These are phyloP conservation scores for Orbilia brochopaga DNA, from an alignment of 2,329 filamentous ascomycete species.

Conservation along the genomic window DNA sequence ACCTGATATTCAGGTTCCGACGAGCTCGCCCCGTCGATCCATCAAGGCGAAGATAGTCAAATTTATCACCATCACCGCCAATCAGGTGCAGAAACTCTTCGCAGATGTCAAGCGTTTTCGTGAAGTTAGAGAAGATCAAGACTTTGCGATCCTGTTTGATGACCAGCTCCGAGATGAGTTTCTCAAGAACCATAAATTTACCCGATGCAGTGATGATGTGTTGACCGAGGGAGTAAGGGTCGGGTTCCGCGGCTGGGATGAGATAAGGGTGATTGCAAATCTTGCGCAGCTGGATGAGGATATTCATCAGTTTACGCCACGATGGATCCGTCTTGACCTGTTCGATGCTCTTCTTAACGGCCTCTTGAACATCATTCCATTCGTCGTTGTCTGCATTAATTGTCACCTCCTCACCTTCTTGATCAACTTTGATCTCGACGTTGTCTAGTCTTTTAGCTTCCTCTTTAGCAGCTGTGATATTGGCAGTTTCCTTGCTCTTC, in stretches of 20 bases:
- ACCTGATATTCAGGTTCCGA: conserved; percentile 63
- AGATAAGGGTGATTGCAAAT: conserved; percentile 65
- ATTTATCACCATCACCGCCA: conserved; percentile 58
- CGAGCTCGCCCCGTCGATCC: conserved; percentile 62
- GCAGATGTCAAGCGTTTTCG: conserved; percentile 62
- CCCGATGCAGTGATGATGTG: conserved; percentile 63
- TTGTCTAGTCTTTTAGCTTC: conserved; percentile 58
- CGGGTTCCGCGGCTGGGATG: conserved; percentile 60
- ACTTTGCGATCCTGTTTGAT: conserved; percentile 64
- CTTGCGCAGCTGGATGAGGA: conserved; percentile 65
- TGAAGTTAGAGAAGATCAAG: conserved; percentile 66
- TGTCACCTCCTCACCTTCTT: conserved; percentile 56
- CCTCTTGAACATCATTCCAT: conserved; percentile 62
- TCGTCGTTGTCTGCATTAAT: conserved; percentile 56
- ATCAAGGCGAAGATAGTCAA: conserved; percentile 63
- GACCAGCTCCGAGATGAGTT: conserved; percentile 62
- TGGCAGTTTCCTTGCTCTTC: conserved; percentile 59
- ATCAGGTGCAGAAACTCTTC: conserved; percentile 63
- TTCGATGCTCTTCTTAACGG: conserved; percentile 60
- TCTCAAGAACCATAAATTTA: conserved; percentile 66
- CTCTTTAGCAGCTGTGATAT: conserved; percentile 52
- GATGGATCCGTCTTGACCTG: conserved; percentile 56
- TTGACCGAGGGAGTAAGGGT: conserved; percentile 60
- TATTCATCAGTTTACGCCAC: conserved; percentile 64
- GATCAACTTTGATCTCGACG: conserved; percentile 57